phyloP scores from a whole-genome alignment of 169 alveolate genomes.

The Cystoisospora suis region DNA sequence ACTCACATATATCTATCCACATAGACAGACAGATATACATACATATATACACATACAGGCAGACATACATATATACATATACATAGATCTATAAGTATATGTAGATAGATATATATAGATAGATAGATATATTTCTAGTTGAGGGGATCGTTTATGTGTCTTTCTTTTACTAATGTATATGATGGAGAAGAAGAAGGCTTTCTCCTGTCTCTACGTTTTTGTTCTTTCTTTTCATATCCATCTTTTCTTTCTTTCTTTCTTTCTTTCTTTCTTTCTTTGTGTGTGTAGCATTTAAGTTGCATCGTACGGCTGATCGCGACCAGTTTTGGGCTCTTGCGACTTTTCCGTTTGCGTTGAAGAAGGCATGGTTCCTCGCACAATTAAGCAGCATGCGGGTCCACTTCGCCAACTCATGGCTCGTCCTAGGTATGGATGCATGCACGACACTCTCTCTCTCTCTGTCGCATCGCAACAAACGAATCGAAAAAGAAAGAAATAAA shows the following conservation, averaged over 20 bases:
- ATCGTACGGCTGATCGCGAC: neutral
- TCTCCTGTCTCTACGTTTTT: neutral
- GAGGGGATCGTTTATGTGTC: neutral
- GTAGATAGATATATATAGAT: neutral
- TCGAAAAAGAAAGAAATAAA: too few relatives aligned
- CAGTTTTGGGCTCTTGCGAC: conserved; percentile 1
- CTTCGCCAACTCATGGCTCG: conserved; percentile 30
- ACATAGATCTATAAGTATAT: neutral
- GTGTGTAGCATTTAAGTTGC: neutral
- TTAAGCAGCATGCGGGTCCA: conserved; percentile 39
- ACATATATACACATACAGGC: neutral
- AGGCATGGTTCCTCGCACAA: conserved; percentile 46
- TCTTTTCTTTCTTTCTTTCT: neutral
- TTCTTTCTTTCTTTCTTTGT: neutral
- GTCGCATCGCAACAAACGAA: too few relatives aligned
- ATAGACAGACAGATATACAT: neutral
- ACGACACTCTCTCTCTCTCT: too few relatives aligned
- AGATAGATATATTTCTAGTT: too few relatives aligned
- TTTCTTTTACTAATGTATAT: neutral
- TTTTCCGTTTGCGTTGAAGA: conserved; percentile 8
- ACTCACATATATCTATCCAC: neutral
- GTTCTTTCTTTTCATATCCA: neutral
- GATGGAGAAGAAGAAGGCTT: neutral
- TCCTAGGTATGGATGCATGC: conserved; percentile 6
- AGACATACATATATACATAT: neutral